These are phyloP conservation scores for Xylaria polymorpha DNA, from an alignment of 2,329 filamentous ascomycete species.

Conservation along the genomic window DNA sequence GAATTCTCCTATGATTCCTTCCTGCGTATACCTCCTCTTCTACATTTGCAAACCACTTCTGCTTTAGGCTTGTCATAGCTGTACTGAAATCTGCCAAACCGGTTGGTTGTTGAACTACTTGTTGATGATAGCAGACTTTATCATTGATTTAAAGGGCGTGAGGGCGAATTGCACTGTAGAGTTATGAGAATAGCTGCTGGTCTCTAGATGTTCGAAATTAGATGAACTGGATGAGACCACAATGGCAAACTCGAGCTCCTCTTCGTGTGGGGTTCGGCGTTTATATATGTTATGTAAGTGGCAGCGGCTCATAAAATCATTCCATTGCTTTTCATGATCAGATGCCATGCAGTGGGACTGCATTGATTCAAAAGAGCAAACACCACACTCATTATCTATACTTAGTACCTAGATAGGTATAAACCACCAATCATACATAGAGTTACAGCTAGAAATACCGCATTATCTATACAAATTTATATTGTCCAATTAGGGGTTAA, in stretches of 20 bases:
- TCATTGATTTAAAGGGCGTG: neutral
- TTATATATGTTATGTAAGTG: slow-evolving; percentile 7
- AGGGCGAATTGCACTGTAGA: neutral
- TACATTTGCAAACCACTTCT: no score
- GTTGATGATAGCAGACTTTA: neutral
- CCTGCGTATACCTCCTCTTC: neutral
- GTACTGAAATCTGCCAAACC: neutral
- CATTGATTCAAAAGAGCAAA: no score
- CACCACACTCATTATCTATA: no score
- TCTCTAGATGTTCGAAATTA: neutral
- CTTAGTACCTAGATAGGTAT: no score
- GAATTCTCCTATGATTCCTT: neutral
- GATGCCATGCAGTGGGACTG: no score
- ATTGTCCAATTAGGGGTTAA: no score
- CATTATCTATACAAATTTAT: no score
- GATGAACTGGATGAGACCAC: neutral
- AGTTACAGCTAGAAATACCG: no score
- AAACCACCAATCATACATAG: no score
- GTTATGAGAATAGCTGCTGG: neutral
- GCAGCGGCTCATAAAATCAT: neutral
- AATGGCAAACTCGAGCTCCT: neutral
- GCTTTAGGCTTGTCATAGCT: neutral
- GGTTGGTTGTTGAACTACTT: neutral
- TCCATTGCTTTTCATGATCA: no score
- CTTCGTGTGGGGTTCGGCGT: neutral